phyloP scores from a whole-genome alignment of 106 monocot species.

The Dendrobium nobile region DNA sequence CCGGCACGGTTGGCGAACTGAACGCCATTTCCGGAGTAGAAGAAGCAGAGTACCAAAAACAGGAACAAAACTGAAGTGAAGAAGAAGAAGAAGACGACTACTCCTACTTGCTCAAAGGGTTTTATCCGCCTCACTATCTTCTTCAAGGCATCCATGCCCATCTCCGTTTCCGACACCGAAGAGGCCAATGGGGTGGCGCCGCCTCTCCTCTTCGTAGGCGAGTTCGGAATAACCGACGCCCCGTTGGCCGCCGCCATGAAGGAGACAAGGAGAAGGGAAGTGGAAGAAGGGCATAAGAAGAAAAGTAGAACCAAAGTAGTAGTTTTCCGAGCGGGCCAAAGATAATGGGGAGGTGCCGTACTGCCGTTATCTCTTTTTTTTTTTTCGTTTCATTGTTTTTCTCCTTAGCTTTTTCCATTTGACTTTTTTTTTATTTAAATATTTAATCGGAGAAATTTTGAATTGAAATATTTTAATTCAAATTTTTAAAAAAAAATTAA shows the following conservation, averaged over 20 bases:
- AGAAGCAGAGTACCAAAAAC: constrained; percentile 19
- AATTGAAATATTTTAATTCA: too few species aligned
- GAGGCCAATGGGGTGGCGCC: neutral
- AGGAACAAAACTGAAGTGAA: constrained; percentile 17
- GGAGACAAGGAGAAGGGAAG: neutral
- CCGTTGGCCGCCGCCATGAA: neutral
- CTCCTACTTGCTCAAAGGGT: constrained; percentile 19
- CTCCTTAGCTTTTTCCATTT: too few species aligned
- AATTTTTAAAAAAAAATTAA: too few species aligned
- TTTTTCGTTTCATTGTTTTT: too few species aligned
- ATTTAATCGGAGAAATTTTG: too few species aligned
- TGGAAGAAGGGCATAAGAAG: neutral
- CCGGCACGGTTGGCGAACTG: neutral
- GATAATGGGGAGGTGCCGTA: neutral
- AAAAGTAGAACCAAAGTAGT: neutral
- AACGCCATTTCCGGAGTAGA: constrained; percentile 16
- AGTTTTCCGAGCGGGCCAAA: neutral
- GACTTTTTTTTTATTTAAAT: too few species aligned
- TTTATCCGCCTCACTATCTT: constrained; percentile 16
- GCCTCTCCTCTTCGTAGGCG: constrained; percentile 2
- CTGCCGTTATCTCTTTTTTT: too few species aligned
- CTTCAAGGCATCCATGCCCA: neutral
- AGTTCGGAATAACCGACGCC: neutral
- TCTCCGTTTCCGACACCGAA: neutral
- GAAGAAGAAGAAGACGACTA: constrained; percentile 21